Base-by-base conservation (phyloP, 257 asterid genomes). In the Oldenlandia corymbosa region DNA sequence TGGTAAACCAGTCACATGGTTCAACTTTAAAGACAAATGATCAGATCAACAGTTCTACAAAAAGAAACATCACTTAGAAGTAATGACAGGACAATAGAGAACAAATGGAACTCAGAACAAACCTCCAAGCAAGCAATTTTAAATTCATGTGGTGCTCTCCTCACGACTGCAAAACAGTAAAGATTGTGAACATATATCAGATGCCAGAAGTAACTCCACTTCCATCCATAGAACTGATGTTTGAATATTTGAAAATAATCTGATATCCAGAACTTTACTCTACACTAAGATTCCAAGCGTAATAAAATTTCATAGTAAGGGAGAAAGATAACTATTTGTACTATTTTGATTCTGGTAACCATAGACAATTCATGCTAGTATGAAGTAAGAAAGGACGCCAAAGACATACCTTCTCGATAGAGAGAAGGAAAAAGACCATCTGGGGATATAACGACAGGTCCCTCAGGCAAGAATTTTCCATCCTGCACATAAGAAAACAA, bases 351-450 rank as follows among this genome's bases (percentile, higher is more conserved):
- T 4, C 23, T 53, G 2, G 8, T 20, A 34, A 31, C 20, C 67
- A 14, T 6, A 42, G 32, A 43, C 26, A 34, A 47, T 4, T 39
- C 7, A 66, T 27, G 69, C 60, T 65, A 58, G 60, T 60, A 67
- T 20, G 37, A 70, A 53, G 34, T 58, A 42, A 37, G 28, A 56
- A 58, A 41, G 64, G 62, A 16, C 18, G 50, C 46, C 64, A 32
- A 69, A 48, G 31, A 74, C 41, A 12, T 69, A 91, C 99, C 99
- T 92, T 92, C 99, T 28, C 97, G 94, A 71, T 77, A 92, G 67
- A 92, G 81, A 68, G 99, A 92, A 72, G 99, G 99, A 68, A 92
- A 92, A 65, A 92, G 95, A 61, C 99, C 99, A 72, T 92, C 97
- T 3, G 99, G 99, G 54, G 99, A 92, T 75, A 90, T 89, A 58